Percentiles rank a stretch among this genome's conserved stretches.
phyloP scores from a whole-genome alignment of 768 basidiomycete genomes.

The Chalciporus sphaerocephalus region DNA sequence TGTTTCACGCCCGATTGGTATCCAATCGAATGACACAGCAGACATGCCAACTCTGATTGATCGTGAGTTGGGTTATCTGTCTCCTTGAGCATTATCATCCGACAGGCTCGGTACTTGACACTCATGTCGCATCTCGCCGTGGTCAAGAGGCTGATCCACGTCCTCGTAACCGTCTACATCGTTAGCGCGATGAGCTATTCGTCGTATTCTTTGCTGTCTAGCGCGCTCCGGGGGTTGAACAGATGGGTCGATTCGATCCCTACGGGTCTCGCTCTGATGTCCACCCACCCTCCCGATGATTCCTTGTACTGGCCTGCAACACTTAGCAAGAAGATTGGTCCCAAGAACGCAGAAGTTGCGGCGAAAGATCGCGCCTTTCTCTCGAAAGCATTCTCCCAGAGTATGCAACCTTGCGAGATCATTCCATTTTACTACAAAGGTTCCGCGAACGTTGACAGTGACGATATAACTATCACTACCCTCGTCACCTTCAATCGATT shows the following conservation, averaged over 20 bases:
- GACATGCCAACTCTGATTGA: constrained; percentile 16
- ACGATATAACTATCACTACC: constrained; percentile 83
- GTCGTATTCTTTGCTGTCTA: constrained; percentile 22
- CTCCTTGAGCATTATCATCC: background rate
- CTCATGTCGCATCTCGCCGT: constrained; percentile 10
- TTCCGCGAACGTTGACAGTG: constrained; percentile 45
- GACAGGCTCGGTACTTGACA: background rate
- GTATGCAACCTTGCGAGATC: constrained; percentile 69
- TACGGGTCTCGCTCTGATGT: background rate
- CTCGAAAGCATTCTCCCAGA: constrained; percentile 64
- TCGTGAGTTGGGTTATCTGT: background rate
- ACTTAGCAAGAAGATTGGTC: background rate
- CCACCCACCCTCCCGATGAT: constrained; percentile 12
- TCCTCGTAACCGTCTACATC: constrained; percentile 21
- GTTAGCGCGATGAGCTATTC: constrained; percentile 30
- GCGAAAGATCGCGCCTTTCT: constrained; percentile 52
- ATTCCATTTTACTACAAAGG: constrained; percentile 81
- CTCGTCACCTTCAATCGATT: constrained; percentile 79
- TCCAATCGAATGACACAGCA: background rate
- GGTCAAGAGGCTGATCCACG: constrained; percentile 13
- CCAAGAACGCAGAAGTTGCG: constrained; percentile 12
- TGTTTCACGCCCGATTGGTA: background rate
- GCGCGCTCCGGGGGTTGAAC: constrained; percentile 6
- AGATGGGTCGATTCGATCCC: constrained; percentile 4
- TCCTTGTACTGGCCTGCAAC: constrained; percentile 20